These are phyloP conservation scores for Lachnellula subtilissima DNA, from an alignment of 2,329 filamentous ascomycete species.

Conservation along the genomic window DNA sequence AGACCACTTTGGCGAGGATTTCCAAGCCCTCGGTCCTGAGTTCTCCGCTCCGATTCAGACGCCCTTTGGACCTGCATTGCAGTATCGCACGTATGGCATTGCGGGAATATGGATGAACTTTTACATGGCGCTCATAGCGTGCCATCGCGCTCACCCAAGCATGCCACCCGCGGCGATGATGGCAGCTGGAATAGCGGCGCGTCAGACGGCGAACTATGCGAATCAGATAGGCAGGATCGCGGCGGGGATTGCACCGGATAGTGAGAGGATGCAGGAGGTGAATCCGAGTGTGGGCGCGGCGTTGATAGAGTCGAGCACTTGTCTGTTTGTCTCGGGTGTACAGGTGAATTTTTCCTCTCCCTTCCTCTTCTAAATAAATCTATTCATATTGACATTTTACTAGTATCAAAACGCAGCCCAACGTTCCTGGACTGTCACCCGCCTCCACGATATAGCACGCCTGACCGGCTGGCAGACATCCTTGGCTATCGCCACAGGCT, in stretches of 20 bases:
- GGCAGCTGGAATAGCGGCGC: constrained; percentile 73
- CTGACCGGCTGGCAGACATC: constrained; percentile 87
- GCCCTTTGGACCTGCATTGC: constrained; percentile 76
- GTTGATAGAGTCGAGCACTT: constrained; percentile 76
- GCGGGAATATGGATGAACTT: constrained; percentile 84
- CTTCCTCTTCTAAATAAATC: not conserved
- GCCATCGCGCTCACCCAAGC: constrained; percentile 76
- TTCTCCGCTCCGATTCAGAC: constrained; percentile 57
- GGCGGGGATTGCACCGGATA: constrained; percentile 58
- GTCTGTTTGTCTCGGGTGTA: constrained; percentile 81
- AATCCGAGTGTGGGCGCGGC: constrained; percentile 76
- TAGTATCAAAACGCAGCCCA: constrained; percentile 69
- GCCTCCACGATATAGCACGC: constrained; percentile 69
- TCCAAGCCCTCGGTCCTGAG: constrained; percentile 69
- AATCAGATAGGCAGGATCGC: constrained; percentile 75
- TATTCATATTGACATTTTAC: not conserved
- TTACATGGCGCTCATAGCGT: constrained; percentile 76
- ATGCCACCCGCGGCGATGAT: constrained; percentile 88
- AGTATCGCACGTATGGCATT: constrained; percentile 84
- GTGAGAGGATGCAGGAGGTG: constrained; percentile 47
- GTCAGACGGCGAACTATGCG: constrained; percentile 65
- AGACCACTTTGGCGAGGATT: constrained; percentile 65
- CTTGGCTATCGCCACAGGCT: constrained; percentile 73
- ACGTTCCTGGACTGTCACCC: constrained; percentile 70
- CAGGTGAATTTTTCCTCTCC: constrained; percentile 42